A percentile compares a stretch with the other conserved stretches of the same genome.
phyloP scores from a whole-genome alignment of 2,329 filamentous ascomycete species.

The Trichoderma polysporum region DNA sequence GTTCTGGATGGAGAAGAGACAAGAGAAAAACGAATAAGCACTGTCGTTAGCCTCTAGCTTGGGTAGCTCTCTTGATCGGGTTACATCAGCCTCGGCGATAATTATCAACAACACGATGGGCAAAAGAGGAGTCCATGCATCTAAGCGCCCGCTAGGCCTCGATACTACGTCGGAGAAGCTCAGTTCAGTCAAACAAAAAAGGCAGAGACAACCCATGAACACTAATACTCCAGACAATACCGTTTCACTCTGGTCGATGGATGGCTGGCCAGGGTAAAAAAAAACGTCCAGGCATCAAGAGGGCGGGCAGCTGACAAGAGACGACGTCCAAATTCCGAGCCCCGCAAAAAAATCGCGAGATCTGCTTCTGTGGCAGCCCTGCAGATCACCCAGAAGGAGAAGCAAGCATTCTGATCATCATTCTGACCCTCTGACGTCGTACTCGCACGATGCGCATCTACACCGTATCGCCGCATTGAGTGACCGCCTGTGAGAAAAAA shows the following conservation, averaged over 20 bases:
- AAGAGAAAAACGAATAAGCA: not conserved
- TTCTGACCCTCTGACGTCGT: slow-evolving; percentile 13
- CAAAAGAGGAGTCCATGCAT: not conserved
- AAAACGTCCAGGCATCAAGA: not conserved
- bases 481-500: not conserved
- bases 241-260: not conserved
- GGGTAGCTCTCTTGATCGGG: not conserved
- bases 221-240: not conserved
- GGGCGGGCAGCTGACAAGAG: slow-evolving; percentile 1
- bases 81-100: not conserved
- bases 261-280: not conserved
- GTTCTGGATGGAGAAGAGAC: not conserved
- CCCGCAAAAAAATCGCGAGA: slow-evolving; percentile 20
- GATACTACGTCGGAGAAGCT: not conserved
- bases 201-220: not conserved
- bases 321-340: not conserved
- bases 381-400: slow-evolving; percentile 17
- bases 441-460: slow-evolving; percentile 9
- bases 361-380: slow-evolving; percentile 20
- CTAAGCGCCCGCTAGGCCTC: not conserved
- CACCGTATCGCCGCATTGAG: slow-evolving; percentile 9
- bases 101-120: not conserved
- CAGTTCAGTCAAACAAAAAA: not conserved
- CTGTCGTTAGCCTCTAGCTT: not conserved
- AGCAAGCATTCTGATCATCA: slow-evolving; percentile 3